Conservation (phyloP, 2,329 filamentous ascomycete species). For the Aphanoascus verrucosus region DNA sequence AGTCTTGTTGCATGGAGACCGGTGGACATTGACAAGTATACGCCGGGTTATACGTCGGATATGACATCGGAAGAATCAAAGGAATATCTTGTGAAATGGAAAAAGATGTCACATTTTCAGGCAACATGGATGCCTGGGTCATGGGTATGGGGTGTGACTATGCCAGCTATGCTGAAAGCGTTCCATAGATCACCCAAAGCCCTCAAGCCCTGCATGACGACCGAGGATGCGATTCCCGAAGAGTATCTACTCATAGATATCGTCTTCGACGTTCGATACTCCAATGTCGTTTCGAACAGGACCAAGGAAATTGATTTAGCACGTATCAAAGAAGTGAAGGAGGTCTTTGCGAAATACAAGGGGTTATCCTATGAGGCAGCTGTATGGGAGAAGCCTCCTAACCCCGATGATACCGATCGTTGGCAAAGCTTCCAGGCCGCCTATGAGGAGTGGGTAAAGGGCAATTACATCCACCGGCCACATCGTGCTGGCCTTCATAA, state of each 20-base stretch:
- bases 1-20: slow-evolving; percentile 85
- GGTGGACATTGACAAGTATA: slow-evolving; percentile 46
- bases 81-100: slow-evolving; percentile 89
- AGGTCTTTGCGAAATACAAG: slow-evolving; percentile 80
- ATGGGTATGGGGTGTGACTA: slow-evolving; percentile 70
- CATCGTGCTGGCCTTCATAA: slow-evolving; percentile 48
- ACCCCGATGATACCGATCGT: slow-evolving; percentile 48
- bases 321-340: slow-evolving; percentile 59
- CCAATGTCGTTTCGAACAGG: slow-evolving; percentile 44
- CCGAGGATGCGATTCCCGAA: slow-evolving; percentile 72
- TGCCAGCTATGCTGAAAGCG: slow-evolving; percentile 54
- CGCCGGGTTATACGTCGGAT: slow-evolving; percentile 42
- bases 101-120: slow-evolving; percentile 65
- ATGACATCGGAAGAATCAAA: slow-evolving; percentile 64
- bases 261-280: slow-evolving; percentile 69
- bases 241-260: slow-evolving; percentile 80
- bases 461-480: slow-evolving; percentile 59
- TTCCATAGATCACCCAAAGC: slow-evolving; percentile 62
- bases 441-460: slow-evolving; percentile 75
- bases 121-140: slow-evolving; percentile 78
- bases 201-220: slow-evolving; percentile 55
- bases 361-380: slow-evolving; percentile 82
- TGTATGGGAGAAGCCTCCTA: slow-evolving; percentile 78
- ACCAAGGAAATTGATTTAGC: slow-evolving; percentile 60
- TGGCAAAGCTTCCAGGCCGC: slow-evolving; percentile 74